Base-by-base conservation (phyloP, 2,329 filamentous ascomycete genomes). In the Curvularia sp. region DNA sequence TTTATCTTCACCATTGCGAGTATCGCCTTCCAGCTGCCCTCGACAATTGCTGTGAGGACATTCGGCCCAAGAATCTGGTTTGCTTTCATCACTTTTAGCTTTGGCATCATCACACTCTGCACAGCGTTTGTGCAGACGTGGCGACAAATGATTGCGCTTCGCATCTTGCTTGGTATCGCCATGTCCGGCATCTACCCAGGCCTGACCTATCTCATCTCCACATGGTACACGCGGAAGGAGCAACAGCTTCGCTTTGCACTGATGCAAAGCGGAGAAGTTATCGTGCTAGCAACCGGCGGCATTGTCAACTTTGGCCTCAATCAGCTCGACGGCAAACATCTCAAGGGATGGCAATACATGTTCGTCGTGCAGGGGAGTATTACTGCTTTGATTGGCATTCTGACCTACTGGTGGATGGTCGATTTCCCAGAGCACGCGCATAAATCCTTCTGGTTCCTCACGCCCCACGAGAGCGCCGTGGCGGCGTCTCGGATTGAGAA, bases 271-370 rank as follows among this genome's bases (percentile, higher is more conserved):
- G 86, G 87, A 1, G 84, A 90, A 69, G 86, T 90, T 24, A 81
- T 85, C 15, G 82, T 89, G 3, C 79, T 91, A 1, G 87, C 87
- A 0, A 89, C 88, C 0, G 88, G 88, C 4, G 82, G 83, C 49
- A 86, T 90, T 59, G 84, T 90, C 66, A 91, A 91, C 71, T 91
- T 84, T 67, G 88, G 85, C 0, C 80, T 91, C n/a, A 89, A 90
- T 58, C 81, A 85, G 49, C 78, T 90, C 2, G 75, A 89, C 63
- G 86, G 86, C 1, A 78, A 73, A 9, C 79, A 84, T 5, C 68
- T 90, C 24, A 81, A 82, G 9, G 87, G 88, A 2, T 90, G 88
- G 87, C 83, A 86, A 28, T 90, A 85, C 81, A 90, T 90, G 86
- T 90, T 87, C 63, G 72, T 89, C 0, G 85, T 90, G 0, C 87